These are phyloP conservation scores for Cyclotella choctawhatcheeana DNA, from an alignment of 108 stramenopile species.

Conservation along the genomic window DNA sequence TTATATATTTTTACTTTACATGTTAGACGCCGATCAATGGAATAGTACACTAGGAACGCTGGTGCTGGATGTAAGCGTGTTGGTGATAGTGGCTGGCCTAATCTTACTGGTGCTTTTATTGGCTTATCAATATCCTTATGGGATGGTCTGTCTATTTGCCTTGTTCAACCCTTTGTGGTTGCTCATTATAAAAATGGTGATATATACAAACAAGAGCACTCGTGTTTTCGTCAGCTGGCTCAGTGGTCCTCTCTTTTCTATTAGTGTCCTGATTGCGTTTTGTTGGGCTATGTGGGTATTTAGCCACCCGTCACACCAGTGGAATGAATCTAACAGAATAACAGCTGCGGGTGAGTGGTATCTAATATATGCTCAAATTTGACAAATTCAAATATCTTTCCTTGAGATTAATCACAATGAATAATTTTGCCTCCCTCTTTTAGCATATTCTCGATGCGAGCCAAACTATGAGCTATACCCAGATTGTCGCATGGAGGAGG, in stretches of 20 bases:
- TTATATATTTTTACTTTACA: slow-evolving; percentile 37
- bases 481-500: slow-evolving; percentile 30
- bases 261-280: slow-evolving; percentile 13
- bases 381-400: no score
- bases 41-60: neutral
- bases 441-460: slow-evolving; percentile 31
- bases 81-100: slow-evolving; percentile 26
- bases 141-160: slow-evolving; percentile 51
- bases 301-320: slow-evolving; percentile 37
- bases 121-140: slow-evolving; percentile 43
- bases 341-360: slow-evolving; percentile 22
- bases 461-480: slow-evolving; percentile 47
- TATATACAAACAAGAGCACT: slow-evolving; percentile 23
- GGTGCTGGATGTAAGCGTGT: slow-evolving; percentile 9
- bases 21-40: slow-evolving; percentile 55
- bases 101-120: slow-evolving; percentile 29
- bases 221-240: slow-evolving; percentile 50
- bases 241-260: slow-evolving; percentile 48
- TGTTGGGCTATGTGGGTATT: slow-evolving; percentile 54
- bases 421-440: no score
- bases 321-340: slow-evolving; percentile 32
- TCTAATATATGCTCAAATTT: no score
- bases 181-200: slow-evolving; percentile 32
- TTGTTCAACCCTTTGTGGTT: slow-evolving; percentile 51
- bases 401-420: no score